Evolutionary conservation across 306 rosid species (phyloP).

Genomic region (Styphnolobium japonicum): DNA sequence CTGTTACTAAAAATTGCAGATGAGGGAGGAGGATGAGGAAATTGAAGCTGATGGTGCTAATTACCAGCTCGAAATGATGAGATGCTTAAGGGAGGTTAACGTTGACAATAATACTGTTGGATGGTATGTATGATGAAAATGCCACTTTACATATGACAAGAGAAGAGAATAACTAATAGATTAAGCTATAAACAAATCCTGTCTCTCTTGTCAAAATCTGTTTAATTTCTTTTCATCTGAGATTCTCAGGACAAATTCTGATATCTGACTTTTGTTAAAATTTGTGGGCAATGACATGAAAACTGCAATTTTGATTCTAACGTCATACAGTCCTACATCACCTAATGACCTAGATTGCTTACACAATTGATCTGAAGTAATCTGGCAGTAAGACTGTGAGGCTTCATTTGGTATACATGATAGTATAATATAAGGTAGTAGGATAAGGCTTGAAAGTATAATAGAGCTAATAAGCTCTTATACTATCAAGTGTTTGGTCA

Average conservation of each 20-base stretch:
- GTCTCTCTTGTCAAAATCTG: background rate
- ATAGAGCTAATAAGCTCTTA: no score
- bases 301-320: background rate
- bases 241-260: background rate
- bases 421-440: no score
- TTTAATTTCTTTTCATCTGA: background rate
- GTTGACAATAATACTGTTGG: conserved; percentile 98
- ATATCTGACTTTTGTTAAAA: background rate
- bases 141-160: background rate
- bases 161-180: background rate
- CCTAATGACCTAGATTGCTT: background rate
- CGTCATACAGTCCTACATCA: background rate
- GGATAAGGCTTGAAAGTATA: no score
- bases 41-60: conserved; percentile 97
- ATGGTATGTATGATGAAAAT: conserved; percentile 54
- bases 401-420: no score
- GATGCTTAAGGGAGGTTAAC: conserved; percentile 96
- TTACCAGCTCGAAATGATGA: conserved; percentile 99
- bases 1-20: conserved; percentile 41
- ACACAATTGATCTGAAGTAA: background rate
- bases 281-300: background rate
- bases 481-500: no score
- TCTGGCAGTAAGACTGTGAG: background rate
- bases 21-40: conserved; percentile 95
- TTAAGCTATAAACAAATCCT: background rate